These are phyloP conservation scores for Lactarius tabidus DNA, from an alignment of 768 basidiomycete genomes.

Conservation along the genomic window DNA sequence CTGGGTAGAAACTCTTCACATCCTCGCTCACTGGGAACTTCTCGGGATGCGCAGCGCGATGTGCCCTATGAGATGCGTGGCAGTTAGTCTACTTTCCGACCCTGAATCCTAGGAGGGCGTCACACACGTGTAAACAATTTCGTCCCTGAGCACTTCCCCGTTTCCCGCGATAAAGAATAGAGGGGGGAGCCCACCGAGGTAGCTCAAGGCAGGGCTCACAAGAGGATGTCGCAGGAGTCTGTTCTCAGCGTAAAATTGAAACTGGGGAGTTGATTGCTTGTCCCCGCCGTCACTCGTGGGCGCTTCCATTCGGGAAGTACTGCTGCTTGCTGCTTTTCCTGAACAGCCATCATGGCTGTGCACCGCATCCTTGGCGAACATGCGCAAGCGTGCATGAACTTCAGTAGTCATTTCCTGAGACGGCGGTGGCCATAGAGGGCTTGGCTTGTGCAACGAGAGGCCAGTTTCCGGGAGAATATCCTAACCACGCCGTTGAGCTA, in stretches of 20 bases:
- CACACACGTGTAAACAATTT: slow-evolving; percentile 72
- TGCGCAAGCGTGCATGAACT: slow-evolving; percentile 58
- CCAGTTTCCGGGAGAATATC: slow-evolving; percentile 76
- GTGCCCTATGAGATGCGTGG: slow-evolving; percentile 51
- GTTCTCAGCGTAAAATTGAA: slow-evolving; percentile 84
- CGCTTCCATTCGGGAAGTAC: background rate
- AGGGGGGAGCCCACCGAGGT: slow-evolving; percentile 89
- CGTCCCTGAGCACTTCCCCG: slow-evolving; percentile 88
- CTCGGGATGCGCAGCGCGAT: slow-evolving; percentile 83
- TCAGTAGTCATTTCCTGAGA: slow-evolving; percentile 56
- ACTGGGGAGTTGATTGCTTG: background rate
- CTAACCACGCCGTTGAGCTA: slow-evolving; percentile 34
- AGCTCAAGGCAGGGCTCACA: slow-evolving; percentile 72
- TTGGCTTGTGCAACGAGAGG: slow-evolving; percentile 73
- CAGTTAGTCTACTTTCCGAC: background rate
- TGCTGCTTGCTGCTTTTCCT: background rate
- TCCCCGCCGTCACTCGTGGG: background rate
- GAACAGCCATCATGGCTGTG: slow-evolving; percentile 28
- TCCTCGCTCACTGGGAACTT: slow-evolving; percentile 50
- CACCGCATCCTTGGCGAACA: slow-evolving; percentile 54
- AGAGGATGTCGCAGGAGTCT: slow-evolving; percentile 71
- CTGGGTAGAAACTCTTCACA: slow-evolving; percentile 51
- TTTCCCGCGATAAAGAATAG: slow-evolving; percentile 78
- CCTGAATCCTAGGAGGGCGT: background rate
- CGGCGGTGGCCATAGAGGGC: slow-evolving; percentile 71